Evolutionary conservation across 2,329 filamentous ascomycete species (phyloP).

Genomic region (Pezicula rhizophila): DNA sequence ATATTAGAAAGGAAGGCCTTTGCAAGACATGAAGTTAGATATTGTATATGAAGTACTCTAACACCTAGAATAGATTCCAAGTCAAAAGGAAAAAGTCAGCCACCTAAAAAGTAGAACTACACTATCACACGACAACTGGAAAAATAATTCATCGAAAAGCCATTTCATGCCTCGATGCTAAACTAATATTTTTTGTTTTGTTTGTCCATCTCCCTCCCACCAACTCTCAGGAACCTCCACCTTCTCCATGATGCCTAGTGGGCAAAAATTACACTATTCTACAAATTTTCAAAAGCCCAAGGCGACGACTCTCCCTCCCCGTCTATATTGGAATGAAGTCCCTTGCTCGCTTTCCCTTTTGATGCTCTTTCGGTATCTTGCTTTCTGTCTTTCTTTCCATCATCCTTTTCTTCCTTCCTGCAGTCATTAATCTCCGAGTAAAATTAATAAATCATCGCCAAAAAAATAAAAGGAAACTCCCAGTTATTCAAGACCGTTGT

Average conservation of each 20-base stretch:
- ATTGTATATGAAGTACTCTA: too few relatives aligned
- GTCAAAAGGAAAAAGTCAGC: too few relatives aligned
- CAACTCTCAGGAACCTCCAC: too few relatives aligned
- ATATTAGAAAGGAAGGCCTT: too few relatives aligned
- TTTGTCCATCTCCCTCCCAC: too few relatives aligned
- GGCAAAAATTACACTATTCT: conserved; percentile 1
- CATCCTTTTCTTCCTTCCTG: background rate
- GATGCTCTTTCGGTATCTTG: background rate
- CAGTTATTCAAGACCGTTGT: background rate
- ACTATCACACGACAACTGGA: background rate
- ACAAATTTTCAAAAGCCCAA: conserved; percentile 1
- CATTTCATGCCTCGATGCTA: conserved; percentile 20
- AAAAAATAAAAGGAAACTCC: background rate
- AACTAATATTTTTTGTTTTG: conserved; percentile 12
- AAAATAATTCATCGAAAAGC: conserved; percentile 10
- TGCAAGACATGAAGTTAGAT: too few relatives aligned
- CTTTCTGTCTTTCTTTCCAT: background rate
- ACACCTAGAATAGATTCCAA: too few relatives aligned
- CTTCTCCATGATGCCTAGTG: conserved; percentile 4
- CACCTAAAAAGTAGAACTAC: too few relatives aligned
- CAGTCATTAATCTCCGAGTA: background rate
- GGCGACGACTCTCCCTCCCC: background rate
- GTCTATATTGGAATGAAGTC: conserved; percentile 2
- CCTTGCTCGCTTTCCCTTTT: conserved; percentile 19
- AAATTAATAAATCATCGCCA: background rate